Base-by-base conservation (phyloP, 768 basidiomycete genomes). In the Suillus occidentalis region DNA sequence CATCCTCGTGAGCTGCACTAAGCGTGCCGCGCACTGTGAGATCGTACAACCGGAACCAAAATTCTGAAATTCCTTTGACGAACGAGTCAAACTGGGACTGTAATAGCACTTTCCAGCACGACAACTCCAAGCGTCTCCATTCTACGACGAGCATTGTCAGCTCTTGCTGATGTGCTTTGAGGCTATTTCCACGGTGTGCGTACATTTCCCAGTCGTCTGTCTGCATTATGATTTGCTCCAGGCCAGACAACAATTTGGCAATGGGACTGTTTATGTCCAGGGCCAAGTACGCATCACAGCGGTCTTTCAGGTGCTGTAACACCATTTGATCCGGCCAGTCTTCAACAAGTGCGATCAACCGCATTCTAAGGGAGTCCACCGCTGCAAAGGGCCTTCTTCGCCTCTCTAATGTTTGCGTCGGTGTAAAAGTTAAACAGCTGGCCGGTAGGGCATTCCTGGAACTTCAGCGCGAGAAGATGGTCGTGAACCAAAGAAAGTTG, bases 281-380 rank as follows among this genome's bases (percentile, higher is more conserved):
- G 0, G 78, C 72, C 49, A 95, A 78, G 65, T 95, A 83, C 9
- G 80, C 75, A 47, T 89, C 83, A 70, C 91, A 95, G 39, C 90
- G 89, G 63, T 84, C 84, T 42, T 81, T 80, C 42, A 99, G 83
- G 73, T 97, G 89, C 36, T 90, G 91, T n/a, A 97, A 82, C 10
- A 98, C 93, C 90, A 96, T 95, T 75, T 99, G 97, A 67, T 99
- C 97, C 0, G 97, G 97, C 95, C 95, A 99, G 68, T 95, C 90
- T 66, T 81, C 77, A 31, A 90, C 82, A 22, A 97, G 81, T 3
- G 42, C 65, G 16, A 78, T 69, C 36, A 99, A 80, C 2, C 89
- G 85, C 4, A 63, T 63, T 55, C 80, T 80, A 22, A 97, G 81
- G 5, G 79, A 70, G 5, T 72, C 69, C 10, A 97, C 72, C 16